Percentiles rank a stretch among this genome's conserved stretches.
These are phyloP conservation scores for Volutella citrinella DNA, from an alignment of 2,329 filamentous ascomycete genomes.

Conservation along the genomic window DNA sequence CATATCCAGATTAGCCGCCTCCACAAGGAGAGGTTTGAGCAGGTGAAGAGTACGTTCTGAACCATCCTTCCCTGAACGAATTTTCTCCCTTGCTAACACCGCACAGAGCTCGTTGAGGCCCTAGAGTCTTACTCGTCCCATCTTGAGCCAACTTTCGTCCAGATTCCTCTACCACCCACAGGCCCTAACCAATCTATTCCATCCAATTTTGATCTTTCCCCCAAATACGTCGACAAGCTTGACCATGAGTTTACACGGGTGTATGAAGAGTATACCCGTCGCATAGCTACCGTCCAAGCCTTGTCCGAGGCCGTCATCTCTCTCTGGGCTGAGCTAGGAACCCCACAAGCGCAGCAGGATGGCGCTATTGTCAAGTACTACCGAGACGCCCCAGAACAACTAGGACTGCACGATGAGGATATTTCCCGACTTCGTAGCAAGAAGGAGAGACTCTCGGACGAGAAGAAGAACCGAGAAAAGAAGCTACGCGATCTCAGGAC, in stretches of 20 bases:
- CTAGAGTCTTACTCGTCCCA: constrained; percentile 96
- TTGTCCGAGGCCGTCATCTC: constrained; percentile 84
- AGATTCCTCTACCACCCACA: constrained; percentile 80
- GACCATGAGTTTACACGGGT: constrained; percentile 91
- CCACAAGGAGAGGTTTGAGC: constrained; percentile 89
- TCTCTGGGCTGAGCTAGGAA: constrained; percentile 93
- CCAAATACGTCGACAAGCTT: constrained; percentile 79
- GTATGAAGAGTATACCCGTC: constrained; percentile 92
- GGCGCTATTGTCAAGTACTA: constrained; percentile 83
- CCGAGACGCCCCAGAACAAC: constrained; percentile 85
- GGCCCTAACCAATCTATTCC: constrained; percentile 72
- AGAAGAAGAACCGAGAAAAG: constrained; percentile 83
- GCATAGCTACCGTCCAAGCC: constrained; percentile 71
- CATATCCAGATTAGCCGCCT: constrained; percentile 74
- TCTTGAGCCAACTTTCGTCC: constrained; percentile 84
- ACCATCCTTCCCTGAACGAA: background rate
- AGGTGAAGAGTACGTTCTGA: constrained; percentile 80
- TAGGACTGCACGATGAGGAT: constrained; percentile 88
- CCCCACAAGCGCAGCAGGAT: constrained; percentile 90
- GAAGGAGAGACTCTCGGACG: constrained; percentile 79
- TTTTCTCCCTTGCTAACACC: constrained; percentile 8
- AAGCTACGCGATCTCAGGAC: constrained; percentile 70
- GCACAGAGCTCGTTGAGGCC: constrained; percentile 81
- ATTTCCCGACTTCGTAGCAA: constrained; percentile 67
- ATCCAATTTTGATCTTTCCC: constrained; percentile 87